Evolutionary conservation across 2,329 filamentous ascomycete genomes (phyloP), one percentile per base, ranked within the genome.

Genomic region (Cytospora piceicola): DNA sequence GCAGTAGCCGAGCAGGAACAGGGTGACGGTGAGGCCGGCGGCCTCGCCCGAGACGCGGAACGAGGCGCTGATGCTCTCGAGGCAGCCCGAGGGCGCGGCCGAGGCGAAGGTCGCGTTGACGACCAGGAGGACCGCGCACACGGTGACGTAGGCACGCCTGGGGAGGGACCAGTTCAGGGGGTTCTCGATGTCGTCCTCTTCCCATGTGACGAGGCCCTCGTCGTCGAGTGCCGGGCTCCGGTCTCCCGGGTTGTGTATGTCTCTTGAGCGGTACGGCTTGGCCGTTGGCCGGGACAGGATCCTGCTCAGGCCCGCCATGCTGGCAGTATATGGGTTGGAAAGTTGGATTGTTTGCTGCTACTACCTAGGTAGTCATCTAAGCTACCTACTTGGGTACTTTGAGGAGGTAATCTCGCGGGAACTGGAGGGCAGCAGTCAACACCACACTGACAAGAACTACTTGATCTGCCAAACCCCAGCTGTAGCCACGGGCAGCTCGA

Each of bases 1-100:
- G 67, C 82, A 83, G 73, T 88, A 89, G 2, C 82, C 84, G 4
- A 86, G 76, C 30, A 87, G 75, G 69, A 86, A 87, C 12, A 86
- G 72, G 0, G 83, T 84, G 53, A 85, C 82, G 1, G 82, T 82
- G 11, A 87, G 75, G 2, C 78, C 79, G 0, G 81, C 81, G 2
- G 77, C 82, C 66, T 81, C 80, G 7, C 64, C 68, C 0, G 82
- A 85, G 2, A 87, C 78, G 20, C 75, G 69, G 61, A 87, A 84
- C 17, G 80, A 72, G 65, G 78, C 66, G 2, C 77, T 72, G 53
- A 84, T 82, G 53, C 79, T 77, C 58, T 74, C 64, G 29, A 78
- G 70, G 60, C 77, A 77, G 4, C 75, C 76, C 49, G 76, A 73
- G 9, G 71, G 77, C 42, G 76, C 75, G 29, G 78, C 79, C 5